Percentiles rank a stretch among this genome's conserved stretches.
Evolutionary conservation across 768 basidiomycete genomes (phyloP).

Genomic region (Russula abietina): DNA sequence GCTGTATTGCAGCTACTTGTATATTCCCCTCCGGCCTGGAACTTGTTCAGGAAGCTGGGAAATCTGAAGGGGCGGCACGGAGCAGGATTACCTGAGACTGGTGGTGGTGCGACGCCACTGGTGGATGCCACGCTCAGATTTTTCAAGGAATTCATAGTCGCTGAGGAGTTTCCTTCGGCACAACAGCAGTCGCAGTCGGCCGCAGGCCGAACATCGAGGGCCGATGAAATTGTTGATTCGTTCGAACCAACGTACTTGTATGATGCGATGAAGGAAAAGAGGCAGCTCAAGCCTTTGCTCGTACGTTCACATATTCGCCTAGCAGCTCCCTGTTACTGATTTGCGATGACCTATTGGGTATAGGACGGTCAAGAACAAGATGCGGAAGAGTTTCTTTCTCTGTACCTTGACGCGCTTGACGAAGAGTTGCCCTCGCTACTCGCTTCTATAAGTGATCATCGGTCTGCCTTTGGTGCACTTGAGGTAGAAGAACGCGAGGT

Average conservation of each 20-base stretch:
- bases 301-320: conserved; percentile 38
- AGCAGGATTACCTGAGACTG: conserved; percentile 30
- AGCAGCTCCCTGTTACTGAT: background rate
- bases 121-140: conserved; percentile 68
- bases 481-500: too few species aligned
- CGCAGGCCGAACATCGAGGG: conserved; percentile 34
- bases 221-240: conserved; percentile 49
- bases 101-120: conserved; percentile 41
- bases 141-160: conserved; percentile 62
- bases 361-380: too few species aligned
- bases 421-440: too few species aligned
- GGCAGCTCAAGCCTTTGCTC: conserved; percentile 87
- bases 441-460: too few species aligned
- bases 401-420: too few species aligned
- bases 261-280: conserved; percentile 92
- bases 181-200: conserved; percentile 5
- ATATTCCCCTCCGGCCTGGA: too few species aligned
- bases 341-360: too few species aligned
- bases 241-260: conserved; percentile 85
- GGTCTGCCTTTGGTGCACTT: too few species aligned
- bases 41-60: too few species aligned
- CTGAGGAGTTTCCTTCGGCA: conserved; percentile 27
- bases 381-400: too few species aligned
- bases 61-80: conserved; percentile 25
- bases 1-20: too few species aligned